Percentiles rank a stretch among this genome's conserved stretches.
Conservation (phyloP, 371 early-diverging fungal genomes). For the Modicella reniformis region DNA sequence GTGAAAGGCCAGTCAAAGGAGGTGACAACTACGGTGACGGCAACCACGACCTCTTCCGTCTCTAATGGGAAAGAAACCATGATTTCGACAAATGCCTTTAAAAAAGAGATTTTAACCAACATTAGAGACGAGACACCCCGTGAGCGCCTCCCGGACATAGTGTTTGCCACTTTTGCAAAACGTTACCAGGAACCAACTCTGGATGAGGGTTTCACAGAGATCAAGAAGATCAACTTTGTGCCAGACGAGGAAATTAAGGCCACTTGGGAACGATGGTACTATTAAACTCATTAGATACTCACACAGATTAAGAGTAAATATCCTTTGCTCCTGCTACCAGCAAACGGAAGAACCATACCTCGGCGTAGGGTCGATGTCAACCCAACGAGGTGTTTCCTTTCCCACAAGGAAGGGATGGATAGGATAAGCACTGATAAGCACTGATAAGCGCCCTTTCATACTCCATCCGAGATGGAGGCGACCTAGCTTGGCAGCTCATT, state of each 20-base stretch:
- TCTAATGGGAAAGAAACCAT: background rate
- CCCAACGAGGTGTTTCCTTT: too few species aligned
- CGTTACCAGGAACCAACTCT: conserved; percentile 63
- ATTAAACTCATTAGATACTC: conserved; percentile 6
- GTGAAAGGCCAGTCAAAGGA: conserved; percentile 14
- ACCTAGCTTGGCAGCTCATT: too few species aligned
- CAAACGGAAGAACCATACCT: too few species aligned
- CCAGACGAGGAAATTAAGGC: conserved; percentile 60
- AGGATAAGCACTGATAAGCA: too few species aligned
- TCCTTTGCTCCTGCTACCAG: background rate
- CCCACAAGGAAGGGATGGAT: too few species aligned
- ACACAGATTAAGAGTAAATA: background rate
- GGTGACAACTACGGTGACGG: background rate
- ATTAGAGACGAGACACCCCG: conserved; percentile 45
- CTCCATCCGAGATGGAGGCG: too few species aligned
- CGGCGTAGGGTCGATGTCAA: too few species aligned
- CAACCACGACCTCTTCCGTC: background rate
- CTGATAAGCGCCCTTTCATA: too few species aligned
- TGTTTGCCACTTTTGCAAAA: conserved; percentile 61
- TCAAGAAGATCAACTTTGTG: conserved; percentile 71
- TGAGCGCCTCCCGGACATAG: conserved; percentile 65
- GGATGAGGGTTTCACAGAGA: conserved; percentile 72
- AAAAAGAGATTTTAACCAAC: conserved; percentile 18
- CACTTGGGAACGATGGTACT: conserved; percentile 51
- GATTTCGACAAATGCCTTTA: background rate